Percentiles rank a stretch among this genome's conserved stretches.
Conservation (phyloP, 768 basidiomycete species). For the Boletus huronensis region DNA sequence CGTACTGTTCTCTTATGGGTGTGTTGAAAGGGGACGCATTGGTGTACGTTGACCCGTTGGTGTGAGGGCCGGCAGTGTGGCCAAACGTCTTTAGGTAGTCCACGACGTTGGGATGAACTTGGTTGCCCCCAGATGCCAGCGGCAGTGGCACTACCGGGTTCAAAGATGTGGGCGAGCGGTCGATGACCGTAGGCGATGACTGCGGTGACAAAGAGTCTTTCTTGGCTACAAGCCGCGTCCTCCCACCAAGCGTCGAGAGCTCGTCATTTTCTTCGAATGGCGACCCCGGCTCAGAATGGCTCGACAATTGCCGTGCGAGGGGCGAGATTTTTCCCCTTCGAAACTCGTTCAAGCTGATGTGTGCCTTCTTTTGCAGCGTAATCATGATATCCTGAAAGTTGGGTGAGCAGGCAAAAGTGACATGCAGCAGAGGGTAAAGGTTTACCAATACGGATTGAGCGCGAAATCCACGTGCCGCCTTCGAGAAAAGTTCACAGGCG, state of each 20-base stretch:
- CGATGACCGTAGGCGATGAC: constrained; percentile 38
- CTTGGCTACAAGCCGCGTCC: constrained; percentile 61
- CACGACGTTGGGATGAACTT: constrained; percentile 59
- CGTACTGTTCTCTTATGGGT: constrained; percentile 25
- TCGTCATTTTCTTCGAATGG: constrained; percentile 59
- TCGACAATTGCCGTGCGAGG: constrained; percentile 32
- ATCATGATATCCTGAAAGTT: constrained; percentile 56
- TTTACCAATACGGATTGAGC: constrained; percentile 64
- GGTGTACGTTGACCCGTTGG: constrained; percentile 21
- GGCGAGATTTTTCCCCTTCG: constrained; percentile 53
- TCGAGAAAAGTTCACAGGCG: constrained; percentile 70
- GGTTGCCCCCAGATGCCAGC: constrained; percentile 46
- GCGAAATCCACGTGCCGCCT: constrained; percentile 61
- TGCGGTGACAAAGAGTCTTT: constrained; percentile 55
- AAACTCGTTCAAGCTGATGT: constrained; percentile 60
- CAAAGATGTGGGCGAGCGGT: constrained; percentile 66
- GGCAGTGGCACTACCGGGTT: constrained; percentile 74
- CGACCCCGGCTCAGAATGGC: constrained; percentile 39
- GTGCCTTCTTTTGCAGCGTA: constrained; percentile 61
- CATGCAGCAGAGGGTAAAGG: background rate
- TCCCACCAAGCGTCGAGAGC: constrained; percentile 59
- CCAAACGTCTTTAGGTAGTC: constrained; percentile 68
- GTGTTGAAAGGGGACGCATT: constrained; percentile 25
- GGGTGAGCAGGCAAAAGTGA: constrained; percentile 10
- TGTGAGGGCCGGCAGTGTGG: constrained; percentile 22